phyloP scores from a whole-genome alignment of 2,329 filamentous ascomycete genomes.

The Fusarium cyanostomum region DNA sequence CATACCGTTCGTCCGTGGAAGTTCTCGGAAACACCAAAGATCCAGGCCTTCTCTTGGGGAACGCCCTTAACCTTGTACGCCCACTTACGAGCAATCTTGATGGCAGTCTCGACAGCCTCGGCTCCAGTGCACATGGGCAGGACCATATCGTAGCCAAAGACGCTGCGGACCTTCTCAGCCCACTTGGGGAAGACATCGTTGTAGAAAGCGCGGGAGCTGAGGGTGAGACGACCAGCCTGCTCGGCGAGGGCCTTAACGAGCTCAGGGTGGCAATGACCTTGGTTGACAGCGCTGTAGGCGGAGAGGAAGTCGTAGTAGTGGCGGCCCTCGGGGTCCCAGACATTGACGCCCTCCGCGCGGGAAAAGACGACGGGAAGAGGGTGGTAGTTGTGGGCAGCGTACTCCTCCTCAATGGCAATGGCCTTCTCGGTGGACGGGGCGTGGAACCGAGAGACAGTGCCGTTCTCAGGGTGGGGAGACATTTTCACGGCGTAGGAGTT shows the following conservation, averaged over 20 bases:
- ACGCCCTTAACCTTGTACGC: conserved; percentile 37
- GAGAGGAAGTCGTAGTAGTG: conserved; percentile 98
- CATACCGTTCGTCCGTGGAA: conserved; percentile 69
- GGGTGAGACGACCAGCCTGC: conserved; percentile 79
- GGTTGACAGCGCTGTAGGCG: conserved; percentile 67
- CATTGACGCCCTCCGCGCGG: conserved; percentile 82
- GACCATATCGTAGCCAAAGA: conserved; percentile 35
- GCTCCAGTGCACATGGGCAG: conserved; percentile 37
- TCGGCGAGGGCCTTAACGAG: conserved; percentile 89
- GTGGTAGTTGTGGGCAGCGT: conserved; percentile 98
- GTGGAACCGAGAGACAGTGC: conserved; percentile 66
- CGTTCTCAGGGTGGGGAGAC: conserved; percentile 66
- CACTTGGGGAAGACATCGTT: conserved; percentile 37
- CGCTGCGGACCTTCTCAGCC: conserved; percentile 34
- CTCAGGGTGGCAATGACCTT: conserved; percentile 72
- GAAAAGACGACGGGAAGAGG: conserved; percentile 94
- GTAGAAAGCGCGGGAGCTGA: conserved; percentile 35
- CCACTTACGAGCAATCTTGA: conserved; percentile 37
- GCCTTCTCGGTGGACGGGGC: conserved; percentile 80
- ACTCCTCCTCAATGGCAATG: conserved; percentile 82
- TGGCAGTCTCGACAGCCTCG: conserved; percentile 34
- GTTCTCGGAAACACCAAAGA: conserved; percentile 36
- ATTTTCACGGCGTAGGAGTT: conserved; percentile 50
- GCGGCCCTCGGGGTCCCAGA: conserved; percentile 96
- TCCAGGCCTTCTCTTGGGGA: conserved; percentile 33